Conservation (phyloP, 228 moss, liverwort and hornwort species). For the Sphagnum magellanicum region DNA sequence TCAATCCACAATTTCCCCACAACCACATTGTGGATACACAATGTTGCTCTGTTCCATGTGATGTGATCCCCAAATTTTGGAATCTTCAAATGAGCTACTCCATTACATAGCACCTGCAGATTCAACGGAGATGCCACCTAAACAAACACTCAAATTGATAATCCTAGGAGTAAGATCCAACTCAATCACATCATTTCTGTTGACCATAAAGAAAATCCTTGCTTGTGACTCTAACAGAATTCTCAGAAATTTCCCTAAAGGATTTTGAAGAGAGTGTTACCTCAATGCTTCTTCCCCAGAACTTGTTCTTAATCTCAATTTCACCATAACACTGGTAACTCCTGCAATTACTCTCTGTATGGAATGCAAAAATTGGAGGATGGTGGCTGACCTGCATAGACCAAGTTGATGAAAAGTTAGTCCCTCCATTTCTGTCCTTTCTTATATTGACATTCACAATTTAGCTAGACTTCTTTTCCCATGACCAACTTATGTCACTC, state of each 20-base stretch:
- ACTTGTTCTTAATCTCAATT: conserved; percentile 94
- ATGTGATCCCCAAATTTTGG: conserved; percentile 80
- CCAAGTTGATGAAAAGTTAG: neutral
- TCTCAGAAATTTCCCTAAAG: too few species aligned
- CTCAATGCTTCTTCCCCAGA: conserved; percentile 99
- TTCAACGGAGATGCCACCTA: too few species aligned
- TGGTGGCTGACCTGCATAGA: conserved; percentile 87
- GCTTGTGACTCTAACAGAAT: too few species aligned
- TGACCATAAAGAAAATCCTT: too few species aligned
- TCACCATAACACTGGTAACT: conserved; percentile 78
- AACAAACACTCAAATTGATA: too few species aligned
- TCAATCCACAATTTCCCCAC: conserved; percentile 97
- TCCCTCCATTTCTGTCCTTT: too few species aligned
- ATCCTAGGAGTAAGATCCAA: too few species aligned
- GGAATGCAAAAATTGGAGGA: conserved; percentile 93
- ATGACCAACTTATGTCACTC: too few species aligned
- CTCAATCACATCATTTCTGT: too few species aligned
- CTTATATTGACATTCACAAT: too few species aligned
- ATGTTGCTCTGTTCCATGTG: conserved; percentile 84
- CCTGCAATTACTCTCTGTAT: conserved; percentile 56
- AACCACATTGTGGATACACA: conserved; percentile 95
- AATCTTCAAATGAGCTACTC: conserved; percentile 65
- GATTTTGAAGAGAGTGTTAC: conserved; percentile 12
- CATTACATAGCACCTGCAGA: conserved; percentile 76
- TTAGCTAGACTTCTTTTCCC: too few species aligned